Evolutionary conservation across 164 flowering plant species (phyloP), one percentile per base, ranked within the genome.

Genomic region (Taxillus chinensis): DNA sequence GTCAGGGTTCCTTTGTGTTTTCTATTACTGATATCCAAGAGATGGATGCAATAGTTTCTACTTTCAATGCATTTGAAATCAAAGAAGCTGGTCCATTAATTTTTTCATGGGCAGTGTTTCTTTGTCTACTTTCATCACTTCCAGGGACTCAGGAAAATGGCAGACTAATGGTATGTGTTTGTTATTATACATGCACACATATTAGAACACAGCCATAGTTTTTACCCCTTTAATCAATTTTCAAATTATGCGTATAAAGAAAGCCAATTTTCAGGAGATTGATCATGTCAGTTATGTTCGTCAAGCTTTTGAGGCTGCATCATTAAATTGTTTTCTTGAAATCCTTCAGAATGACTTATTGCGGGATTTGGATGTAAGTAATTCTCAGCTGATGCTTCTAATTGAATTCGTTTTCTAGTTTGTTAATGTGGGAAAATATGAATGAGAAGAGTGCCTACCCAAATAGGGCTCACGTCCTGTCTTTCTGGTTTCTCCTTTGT

Each of bases 81-180:
- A 81, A 73, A 75, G 98, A 86, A 76, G 87, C 84, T 11, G 90
- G 90, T 6, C 93, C 90, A 4, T 73, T 92, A 63, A 59, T 85
- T 66, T 81, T 92, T 61, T 62, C 98, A 7, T 92, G 98, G 98
- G 98, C 95, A 37, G 87, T 85, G 59, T 86, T 85, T 68, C 83
- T 90, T 16, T 87, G 95, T 73, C 76, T 92, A 52, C 42, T 85
- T 70, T 75, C 78, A 45, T 82, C 98, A 55, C 92, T 90, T 71
- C 92, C 93, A 51, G 86, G 75, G 17, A 83, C 77, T 73, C 78
- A 83, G 68, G 87, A 83, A 48, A 58, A 67, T 66, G 68, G 53
- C 72, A 58, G 70, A 62, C 63, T 88, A 45, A 70, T 72, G 92
- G 96, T 87, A 78, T 42, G 64, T 68, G 39, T 5, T 40, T 64